Conservation (phyloP, 2,329 filamentous ascomycete genomes). For the Moelleriella libera region DNA sequence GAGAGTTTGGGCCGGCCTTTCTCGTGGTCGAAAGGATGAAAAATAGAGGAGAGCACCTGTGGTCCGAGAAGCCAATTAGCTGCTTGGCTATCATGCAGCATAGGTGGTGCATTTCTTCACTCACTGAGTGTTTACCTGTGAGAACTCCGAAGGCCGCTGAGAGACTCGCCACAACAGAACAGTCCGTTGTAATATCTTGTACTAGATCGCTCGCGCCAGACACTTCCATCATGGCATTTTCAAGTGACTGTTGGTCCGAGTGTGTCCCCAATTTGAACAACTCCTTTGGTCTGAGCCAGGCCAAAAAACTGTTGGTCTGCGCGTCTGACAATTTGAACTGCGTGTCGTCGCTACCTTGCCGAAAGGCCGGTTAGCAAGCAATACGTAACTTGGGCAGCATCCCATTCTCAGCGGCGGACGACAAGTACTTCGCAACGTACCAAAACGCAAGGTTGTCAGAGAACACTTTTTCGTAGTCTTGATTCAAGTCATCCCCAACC, state of each 20-base stretch:
- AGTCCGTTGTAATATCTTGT: constrained; percentile 91
- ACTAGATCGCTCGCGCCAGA: constrained; percentile 62
- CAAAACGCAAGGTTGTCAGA: not conserved
- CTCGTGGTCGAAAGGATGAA: constrained; percentile 60
- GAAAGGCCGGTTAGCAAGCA: not conserved
- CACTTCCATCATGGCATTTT: constrained; percentile 38
- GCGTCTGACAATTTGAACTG: constrained; percentile 58
- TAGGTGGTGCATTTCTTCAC: constrained; percentile 6
- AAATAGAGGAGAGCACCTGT: constrained; percentile 54
- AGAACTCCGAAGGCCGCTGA: constrained; percentile 64
- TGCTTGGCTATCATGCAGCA: no score
- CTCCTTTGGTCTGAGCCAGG: constrained; percentile 68
- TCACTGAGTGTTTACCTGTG: constrained; percentile 54
- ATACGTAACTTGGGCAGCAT: not conserved
- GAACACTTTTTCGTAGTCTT: not conserved
- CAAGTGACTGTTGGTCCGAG: constrained; percentile 16
- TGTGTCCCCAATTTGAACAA: constrained; percentile 26
- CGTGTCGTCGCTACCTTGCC: constrained; percentile 35
- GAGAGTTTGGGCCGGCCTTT: constrained; percentile 49
- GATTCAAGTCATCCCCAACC: constrained; percentile 43
- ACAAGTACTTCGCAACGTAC: not conserved
- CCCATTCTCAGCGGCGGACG: not conserved
- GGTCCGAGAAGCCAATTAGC: not conserved
- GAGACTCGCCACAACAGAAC: constrained; percentile 89
- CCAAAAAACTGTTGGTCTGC: constrained; percentile 64